phyloP scores from a whole-genome alignment of 371 early-diverging fungal species.

The Mortierella sp. region DNA sequence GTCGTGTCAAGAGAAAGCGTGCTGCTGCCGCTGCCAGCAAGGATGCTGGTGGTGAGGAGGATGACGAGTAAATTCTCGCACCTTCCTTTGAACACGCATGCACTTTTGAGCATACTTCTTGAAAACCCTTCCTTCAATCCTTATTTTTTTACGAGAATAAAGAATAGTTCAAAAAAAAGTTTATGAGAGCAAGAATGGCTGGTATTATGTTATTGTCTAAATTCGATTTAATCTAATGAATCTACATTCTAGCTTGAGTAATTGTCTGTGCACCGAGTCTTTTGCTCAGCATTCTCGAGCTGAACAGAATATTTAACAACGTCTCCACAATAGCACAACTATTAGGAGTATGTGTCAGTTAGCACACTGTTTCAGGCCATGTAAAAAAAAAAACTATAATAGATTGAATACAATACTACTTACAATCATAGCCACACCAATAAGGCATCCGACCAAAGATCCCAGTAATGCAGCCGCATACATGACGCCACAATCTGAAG shows the following conservation, averaged over 20 bases:
- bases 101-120: slow-evolving; percentile 1
- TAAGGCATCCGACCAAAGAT: slow-evolving; percentile 41
- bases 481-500: slow-evolving; percentile 31
- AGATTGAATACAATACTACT: slow-evolving; percentile 10
- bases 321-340: slow-evolving; percentile 52
- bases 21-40: slow-evolving; percentile 72
- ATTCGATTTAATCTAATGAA: neutral
- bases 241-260: neutral
- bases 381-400: no score
- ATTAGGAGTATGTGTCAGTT: no score
- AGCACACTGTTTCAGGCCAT: no score
- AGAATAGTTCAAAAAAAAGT: neutral
- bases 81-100: neutral
- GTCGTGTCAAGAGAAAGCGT: slow-evolving; percentile 97
- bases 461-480: slow-evolving; percentile 40
- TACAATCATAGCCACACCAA: slow-evolving; percentile 53
- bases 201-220: no score
- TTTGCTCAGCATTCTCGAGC: slow-evolving; percentile 24
- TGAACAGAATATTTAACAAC: slow-evolving; percentile 37
- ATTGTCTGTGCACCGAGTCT: slow-evolving; percentile 11
- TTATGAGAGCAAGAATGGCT: no score
- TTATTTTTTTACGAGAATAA: slow-evolving; percentile 3
- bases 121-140: neutral
- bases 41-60: slow-evolving; percentile 75
- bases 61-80: slow-evolving; percentile 40